Evolutionary conservation across 78 protist species (phyloP).

Genomic region (Dictyostelium discoideum): dicty_2.7 NC_007089.4:174501-175000

Average conservation of each 20-base stretch:
- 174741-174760: background rate
- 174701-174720: background rate
- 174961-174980: background rate
- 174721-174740: background rate
- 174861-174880: background rate
- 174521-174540: slow-evolving; percentile 52
- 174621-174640: background rate
- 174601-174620: background rate
- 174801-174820: background rate
- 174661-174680: slow-evolving; percentile 17
- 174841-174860: background rate
- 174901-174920: background rate
- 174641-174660: background rate
- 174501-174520: slow-evolving; percentile 48
- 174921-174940: background rate
- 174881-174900: slow-evolving; percentile 15
- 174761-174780: slow-evolving; percentile 1
- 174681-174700: slow-evolving; percentile 5
- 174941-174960: background rate
- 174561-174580: slow-evolving; percentile 17
- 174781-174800: background rate
- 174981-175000: background rate
- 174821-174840: background rate
- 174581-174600: slow-evolving; percentile 41
- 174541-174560: slow-evolving; percentile 40